A percentile compares a stretch with the other conserved stretches of the same genome.
Conservation (phyloP, 495 filamentous ascomycete genomes). For the Penicillium lagena region DNA sequence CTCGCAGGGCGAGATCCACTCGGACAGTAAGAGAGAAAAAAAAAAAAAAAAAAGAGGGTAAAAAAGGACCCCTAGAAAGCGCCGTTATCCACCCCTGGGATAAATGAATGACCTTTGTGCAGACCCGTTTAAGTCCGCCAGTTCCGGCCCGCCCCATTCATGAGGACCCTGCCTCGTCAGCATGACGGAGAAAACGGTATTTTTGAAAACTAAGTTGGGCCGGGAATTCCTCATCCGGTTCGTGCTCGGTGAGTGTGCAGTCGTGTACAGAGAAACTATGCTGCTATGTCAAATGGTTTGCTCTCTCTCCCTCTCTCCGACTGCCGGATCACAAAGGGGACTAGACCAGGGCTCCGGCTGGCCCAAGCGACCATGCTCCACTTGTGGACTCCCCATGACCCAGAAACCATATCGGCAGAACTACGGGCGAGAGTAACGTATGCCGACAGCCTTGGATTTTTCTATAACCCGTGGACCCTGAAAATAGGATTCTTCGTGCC, state of each 20-base stretch:
- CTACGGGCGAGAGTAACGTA: slow-evolving; percentile 10
- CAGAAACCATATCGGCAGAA: slow-evolving; percentile 16
- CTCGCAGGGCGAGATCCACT: not conserved
- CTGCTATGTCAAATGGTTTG: not conserved
- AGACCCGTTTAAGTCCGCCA: slow-evolving; percentile 22
- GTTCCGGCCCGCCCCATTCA: slow-evolving; percentile 17
- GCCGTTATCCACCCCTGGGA: slow-evolving; percentile 11
- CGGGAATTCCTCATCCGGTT: too few relatives aligned
- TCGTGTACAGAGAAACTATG: not conserved
- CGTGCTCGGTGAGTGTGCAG: too few relatives aligned
- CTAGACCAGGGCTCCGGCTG: slow-evolving; percentile 27
- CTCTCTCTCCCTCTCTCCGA: not conserved
- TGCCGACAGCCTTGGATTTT: not conserved
- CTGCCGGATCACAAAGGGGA: slow-evolving; percentile 7
- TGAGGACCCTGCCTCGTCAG: not conserved
- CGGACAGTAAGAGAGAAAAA: not conserved
- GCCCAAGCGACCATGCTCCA: slow-evolving; percentile 15
- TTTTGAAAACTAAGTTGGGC: too few relatives aligned
- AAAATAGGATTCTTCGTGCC: slow-evolving; percentile 4
- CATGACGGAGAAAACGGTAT: too few relatives aligned
- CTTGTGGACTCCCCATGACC: not conserved
- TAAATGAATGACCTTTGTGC: slow-evolving; percentile 13
- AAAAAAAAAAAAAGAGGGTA: slow-evolving; percentile 1
- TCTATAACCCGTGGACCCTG: slow-evolving; percentile 11
- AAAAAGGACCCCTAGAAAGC: slow-evolving; percentile 9